phyloP scores from a whole-genome alignment of 2,329 filamentous ascomycete genomes.

The Fusarium secorum region DNA sequence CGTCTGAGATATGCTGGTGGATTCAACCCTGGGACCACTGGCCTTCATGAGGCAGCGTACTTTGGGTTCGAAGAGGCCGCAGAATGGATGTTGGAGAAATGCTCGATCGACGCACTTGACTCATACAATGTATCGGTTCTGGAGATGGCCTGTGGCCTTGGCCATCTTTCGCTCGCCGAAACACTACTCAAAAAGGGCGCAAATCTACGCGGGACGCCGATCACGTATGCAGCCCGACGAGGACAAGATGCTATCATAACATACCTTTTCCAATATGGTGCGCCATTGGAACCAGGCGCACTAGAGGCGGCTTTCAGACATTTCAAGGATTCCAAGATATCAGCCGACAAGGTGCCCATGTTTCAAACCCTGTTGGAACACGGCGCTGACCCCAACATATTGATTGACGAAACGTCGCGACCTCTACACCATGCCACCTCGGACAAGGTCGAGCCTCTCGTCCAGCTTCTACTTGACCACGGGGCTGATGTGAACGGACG shows the following conservation, averaged over 20 bases:
- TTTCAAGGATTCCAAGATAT: neutral
- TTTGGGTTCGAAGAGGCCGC: neutral
- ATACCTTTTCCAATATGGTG: neutral
- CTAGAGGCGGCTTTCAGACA: neutral
- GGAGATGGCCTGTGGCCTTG: neutral
- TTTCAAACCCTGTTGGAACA: neutral
- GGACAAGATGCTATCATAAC: neutral
- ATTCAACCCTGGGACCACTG: neutral
- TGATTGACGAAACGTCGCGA: neutral
- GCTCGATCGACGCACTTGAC: neutral
- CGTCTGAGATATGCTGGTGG: neutral
- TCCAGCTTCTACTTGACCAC: neutral
- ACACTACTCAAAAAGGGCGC: neutral
- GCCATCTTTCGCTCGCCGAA: neutral
- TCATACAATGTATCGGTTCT: neutral
- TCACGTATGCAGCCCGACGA: neutral
- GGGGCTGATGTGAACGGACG: neutral
- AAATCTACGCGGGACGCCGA: neutral
- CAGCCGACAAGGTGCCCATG: neutral
- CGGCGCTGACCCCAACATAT: neutral
- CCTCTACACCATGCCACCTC: neutral
- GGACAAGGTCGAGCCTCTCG: neutral
- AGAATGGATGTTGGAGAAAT: neutral
- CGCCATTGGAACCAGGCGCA: neutral
- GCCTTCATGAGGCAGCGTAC: constrained; percentile 9